Evolutionary conservation across 1,139 yeast genomes (phyloP).

Genomic region (Sugiyamaella pinicola): DNA sequence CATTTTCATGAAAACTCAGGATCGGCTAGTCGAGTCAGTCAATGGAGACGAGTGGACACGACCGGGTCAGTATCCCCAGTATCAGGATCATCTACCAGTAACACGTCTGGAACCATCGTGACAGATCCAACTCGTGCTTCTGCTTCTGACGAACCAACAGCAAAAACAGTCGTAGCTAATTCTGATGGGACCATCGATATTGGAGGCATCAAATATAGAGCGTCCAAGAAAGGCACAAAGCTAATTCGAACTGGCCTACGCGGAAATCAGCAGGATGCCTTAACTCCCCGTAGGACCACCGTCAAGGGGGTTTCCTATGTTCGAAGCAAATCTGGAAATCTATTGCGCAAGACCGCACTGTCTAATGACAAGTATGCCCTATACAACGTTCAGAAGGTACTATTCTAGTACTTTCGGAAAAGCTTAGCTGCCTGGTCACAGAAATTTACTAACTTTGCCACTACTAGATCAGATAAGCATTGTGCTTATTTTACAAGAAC

Average conservation of each 20-base stretch:
- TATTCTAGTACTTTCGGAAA: too few relatives aligned
- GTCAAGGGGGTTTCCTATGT: conserved; percentile 37
- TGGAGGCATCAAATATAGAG: conserved; percentile 33
- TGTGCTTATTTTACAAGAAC: conserved; percentile 42
- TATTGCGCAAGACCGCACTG: conserved; percentile 23
- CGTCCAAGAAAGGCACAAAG: conserved; percentile 32
- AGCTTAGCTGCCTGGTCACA: background rate
- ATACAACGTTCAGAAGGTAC: background rate
- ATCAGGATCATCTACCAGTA: background rate
- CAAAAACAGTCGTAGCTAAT: conserved; percentile 14
- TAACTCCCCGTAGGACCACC: conserved; percentile 34
- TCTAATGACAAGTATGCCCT: background rate
- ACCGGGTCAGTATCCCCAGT: conserved; percentile 13
- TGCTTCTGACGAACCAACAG: background rate
- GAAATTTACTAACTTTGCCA: conserved; percentile 6
- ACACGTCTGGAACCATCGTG: background rate
- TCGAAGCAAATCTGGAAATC: conserved; percentile 38
- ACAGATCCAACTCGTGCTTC: background rate
- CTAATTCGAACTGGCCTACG: conserved; percentile 27
- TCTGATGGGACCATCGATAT: conserved; percentile 29
- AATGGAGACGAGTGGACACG: conserved; percentile 15
- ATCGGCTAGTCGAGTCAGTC: conserved; percentile 17
- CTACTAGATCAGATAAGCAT: conserved; percentile 20
- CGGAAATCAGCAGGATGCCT: background rate
- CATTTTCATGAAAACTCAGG: conserved; percentile 4